Conservation (phyloP, 768 basidiomycete genomes). For the Auricularia sp. region DNA sequence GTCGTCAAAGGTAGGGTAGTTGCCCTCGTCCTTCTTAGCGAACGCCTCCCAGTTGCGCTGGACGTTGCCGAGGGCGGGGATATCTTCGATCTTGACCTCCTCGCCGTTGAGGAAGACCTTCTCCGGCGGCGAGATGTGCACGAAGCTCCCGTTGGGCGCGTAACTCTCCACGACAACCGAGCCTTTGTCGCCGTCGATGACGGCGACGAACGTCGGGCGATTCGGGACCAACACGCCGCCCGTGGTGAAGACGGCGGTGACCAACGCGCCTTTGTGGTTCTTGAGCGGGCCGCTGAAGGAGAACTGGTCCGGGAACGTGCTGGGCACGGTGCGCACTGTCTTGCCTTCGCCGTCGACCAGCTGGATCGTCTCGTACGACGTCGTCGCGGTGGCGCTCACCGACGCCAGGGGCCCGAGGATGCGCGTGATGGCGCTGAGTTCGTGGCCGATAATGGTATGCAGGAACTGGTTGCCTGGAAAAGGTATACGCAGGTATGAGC, state of each 20-base stretch:
- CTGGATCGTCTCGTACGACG: constrained; percentile 17
- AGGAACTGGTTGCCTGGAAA: constrained; percentile 19
- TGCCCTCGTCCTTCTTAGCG: constrained; percentile 14
- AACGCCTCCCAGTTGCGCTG: constrained; percentile 15
- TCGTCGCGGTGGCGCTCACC: constrained; percentile 19
- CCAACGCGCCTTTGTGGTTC: constrained; percentile 19
- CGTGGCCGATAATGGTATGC: constrained; percentile 22
- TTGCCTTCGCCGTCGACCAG: constrained; percentile 19
- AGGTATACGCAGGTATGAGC: neutral
- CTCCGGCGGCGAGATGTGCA: constrained; percentile 17
- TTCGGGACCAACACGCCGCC: constrained; percentile 15
- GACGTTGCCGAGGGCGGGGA: neutral
- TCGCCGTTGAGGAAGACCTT: constrained; percentile 25
- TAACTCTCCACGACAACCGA: constrained; percentile 20
- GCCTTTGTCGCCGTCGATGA: constrained; percentile 28
- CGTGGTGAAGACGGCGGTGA: constrained; percentile 18
- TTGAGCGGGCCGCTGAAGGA: constrained; percentile 23
- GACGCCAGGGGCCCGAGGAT: constrained; percentile 25
- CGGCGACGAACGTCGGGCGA: constrained; percentile 18
- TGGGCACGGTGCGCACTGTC: constrained; percentile 17
- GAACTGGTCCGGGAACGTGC: constrained; percentile 20
- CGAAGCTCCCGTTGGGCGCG: constrained; percentile 5
- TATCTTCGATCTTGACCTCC: constrained; percentile 13
- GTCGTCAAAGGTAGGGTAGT: constrained; percentile 22
- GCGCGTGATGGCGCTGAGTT: constrained; percentile 20